Conservation (phyloP, 345 rosid species). For the Abelmoschus esculentus region DNA sequence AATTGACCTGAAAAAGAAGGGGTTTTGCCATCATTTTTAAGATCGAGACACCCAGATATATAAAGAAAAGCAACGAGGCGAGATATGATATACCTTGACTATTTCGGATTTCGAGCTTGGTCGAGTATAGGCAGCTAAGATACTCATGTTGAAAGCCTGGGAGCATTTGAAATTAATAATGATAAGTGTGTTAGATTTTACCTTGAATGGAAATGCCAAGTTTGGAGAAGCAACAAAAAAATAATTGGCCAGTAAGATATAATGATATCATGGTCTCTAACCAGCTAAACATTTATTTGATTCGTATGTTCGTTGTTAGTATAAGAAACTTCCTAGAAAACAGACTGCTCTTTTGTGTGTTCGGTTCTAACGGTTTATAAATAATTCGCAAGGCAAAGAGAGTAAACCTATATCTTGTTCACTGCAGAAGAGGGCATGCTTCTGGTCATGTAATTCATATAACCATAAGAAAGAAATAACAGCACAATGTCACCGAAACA, state of each 20-base stretch:
- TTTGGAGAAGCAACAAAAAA: background rate
- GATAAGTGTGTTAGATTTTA: background rate
- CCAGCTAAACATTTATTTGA: background rate
- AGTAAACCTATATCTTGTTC: too few relatives aligned
- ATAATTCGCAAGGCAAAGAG: background rate
- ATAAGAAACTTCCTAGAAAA: background rate
- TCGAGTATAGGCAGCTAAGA: constrained; percentile 70
- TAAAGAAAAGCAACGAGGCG: background rate
- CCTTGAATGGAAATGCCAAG: background rate
- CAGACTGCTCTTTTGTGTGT: background rate
- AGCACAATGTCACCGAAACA: too few relatives aligned
- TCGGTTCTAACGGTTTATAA: background rate
- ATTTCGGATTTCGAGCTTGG: constrained; percentile 80
- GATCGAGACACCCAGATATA: background rate
- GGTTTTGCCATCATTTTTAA: background rate
- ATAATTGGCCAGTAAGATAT: background rate
- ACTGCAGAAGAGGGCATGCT: too few relatives aligned
- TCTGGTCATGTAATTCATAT: background rate
- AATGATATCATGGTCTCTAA: background rate
- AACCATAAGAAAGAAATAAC: background rate
- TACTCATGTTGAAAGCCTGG: constrained; percentile 91
- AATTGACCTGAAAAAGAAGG: constrained; percentile 48
- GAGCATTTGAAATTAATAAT: background rate
- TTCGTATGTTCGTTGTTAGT: background rate
- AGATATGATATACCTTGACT: constrained; percentile 51